Evolutionary conservation across 805 yeast species (phyloP).

Genomic region (Candida maesae): DNA sequence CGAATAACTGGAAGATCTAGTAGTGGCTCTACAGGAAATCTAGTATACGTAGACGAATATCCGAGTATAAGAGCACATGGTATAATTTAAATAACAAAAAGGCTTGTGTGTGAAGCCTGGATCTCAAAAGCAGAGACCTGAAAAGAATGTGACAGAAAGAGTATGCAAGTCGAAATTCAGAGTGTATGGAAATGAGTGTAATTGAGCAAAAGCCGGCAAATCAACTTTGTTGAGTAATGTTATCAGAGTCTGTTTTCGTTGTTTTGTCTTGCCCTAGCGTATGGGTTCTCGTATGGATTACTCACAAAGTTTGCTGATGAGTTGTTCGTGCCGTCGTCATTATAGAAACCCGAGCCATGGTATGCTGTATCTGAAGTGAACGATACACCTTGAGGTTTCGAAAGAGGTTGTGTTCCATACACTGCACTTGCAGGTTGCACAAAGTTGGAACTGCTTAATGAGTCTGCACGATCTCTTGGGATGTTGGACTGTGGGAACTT

Average conservation of each 20-base stretch:
- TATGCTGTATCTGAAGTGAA: constrained; percentile 20
- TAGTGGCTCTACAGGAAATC: no score
- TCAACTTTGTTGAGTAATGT: no score
- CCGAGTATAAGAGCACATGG: no score
- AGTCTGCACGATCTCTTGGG: constrained; percentile 21
- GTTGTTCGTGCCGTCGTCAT: constrained; percentile 1
- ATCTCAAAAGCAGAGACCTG: no score
- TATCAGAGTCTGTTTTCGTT: constrained; percentile 7
- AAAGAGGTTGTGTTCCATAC: constrained; percentile 19
- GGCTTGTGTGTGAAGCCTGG: no score
- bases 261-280: constrained; percentile 23
- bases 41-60: no score
- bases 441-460: constrained; percentile 13
- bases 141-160: no score
- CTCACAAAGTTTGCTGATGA: constrained; percentile 8
- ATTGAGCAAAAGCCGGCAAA: no score
- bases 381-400: constrained; percentile 21
- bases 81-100: no score
- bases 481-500: constrained; percentile 17
- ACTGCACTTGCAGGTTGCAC: constrained; percentile 28
- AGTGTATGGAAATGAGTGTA: neutral
- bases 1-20: no score
- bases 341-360: constrained; percentile 19
- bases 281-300: constrained; percentile 24
- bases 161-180: no score